Evolutionary conservation across 306 rosid species (phyloP).

Genomic region (Fragaria nilgerrensis): DNA sequence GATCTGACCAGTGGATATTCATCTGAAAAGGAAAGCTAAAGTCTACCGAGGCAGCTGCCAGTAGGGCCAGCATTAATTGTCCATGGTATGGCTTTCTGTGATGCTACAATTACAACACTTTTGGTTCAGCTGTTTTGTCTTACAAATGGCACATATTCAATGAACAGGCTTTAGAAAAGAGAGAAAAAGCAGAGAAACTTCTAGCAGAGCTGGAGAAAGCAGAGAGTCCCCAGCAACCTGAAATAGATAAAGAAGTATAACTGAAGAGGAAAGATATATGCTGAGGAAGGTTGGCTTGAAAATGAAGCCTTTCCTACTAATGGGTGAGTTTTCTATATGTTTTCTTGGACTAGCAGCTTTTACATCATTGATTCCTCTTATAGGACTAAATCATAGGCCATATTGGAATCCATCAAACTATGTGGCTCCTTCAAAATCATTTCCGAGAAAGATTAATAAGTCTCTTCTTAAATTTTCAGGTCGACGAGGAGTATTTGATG

Average conservation of each 20-base stretch:
- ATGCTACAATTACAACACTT: constrained; percentile 28
- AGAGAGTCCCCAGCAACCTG: constrained; percentile 51
- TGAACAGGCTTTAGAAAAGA: constrained; percentile 71
- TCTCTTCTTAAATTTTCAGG: constrained; percentile 49
- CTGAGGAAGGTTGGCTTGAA: constrained; percentile 83
- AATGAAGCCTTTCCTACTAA: constrained; percentile 80
- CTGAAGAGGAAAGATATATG: constrained; percentile 84
- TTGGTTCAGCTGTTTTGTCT: constrained; percentile 20
- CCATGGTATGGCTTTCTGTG: constrained; percentile 52
- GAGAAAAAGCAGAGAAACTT: constrained; percentile 65
- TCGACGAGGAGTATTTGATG: constrained; percentile 84
- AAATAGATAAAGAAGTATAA: constrained; percentile 82
- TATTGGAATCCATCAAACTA: constrained; percentile 15
- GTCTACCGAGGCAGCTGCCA: constrained; percentile 41
- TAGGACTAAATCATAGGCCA: constrained; percentile 14
- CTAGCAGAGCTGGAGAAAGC: constrained; percentile 58
- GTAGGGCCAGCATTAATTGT: constrained; percentile 63
- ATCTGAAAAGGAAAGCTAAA: constrained; percentile 30
- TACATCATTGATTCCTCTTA: not conserved
- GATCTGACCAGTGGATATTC: constrained; percentile 23
- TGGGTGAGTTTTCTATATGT: constrained; percentile 60
- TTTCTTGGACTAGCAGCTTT: not conserved
- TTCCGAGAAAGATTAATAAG: constrained; percentile 18
- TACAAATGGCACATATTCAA: constrained; percentile 24
- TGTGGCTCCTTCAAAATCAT: constrained; percentile 9